A percentile compares a stretch with the other conserved stretches of the same genome.
These are phyloP conservation scores for Incumbomyces delicatus DNA, from an alignment of 2,329 filamentous ascomycete species.

Conservation along the genomic window DNA sequence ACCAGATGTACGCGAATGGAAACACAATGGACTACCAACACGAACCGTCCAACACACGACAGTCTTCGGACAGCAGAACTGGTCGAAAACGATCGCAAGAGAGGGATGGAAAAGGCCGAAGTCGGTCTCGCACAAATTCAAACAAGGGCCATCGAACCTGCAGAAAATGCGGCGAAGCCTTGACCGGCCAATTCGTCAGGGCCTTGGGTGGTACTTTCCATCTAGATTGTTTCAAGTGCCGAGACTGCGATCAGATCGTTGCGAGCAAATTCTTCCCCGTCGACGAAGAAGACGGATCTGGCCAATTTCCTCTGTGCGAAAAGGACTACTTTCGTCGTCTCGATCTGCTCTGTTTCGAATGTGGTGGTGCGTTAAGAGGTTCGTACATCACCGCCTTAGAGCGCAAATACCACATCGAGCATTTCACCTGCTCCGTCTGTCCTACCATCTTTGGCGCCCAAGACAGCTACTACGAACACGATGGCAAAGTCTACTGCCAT, in stretches of 20 bases:
- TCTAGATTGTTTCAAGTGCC: slow-evolving; percentile 94
- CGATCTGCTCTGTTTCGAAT: slow-evolving; percentile 82
- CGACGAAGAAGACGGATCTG: slow-evolving; percentile 72
- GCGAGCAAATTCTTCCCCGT: slow-evolving; percentile 98
- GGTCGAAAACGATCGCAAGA: slow-evolving; percentile 21
- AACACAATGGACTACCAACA: slow-evolving; percentile 15
- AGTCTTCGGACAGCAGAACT: slow-evolving; percentile 19
- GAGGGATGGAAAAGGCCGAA: slow-evolving; percentile 19
- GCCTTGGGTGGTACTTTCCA: slow-evolving; percentile 91
- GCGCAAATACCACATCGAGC: slow-evolving; percentile 96
- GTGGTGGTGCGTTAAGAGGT: slow-evolving; percentile 81
- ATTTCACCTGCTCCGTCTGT: slow-evolving; percentile 96
- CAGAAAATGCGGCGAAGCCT: slow-evolving; percentile 76
- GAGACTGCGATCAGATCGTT: slow-evolving; percentile 92
- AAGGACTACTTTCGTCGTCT: slow-evolving; percentile 94
- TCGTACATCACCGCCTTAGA: slow-evolving; percentile 98
- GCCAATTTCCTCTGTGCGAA: slow-evolving; percentile 90
- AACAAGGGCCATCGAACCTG: slow-evolving; percentile 44
- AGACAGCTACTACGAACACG: slow-evolving; percentile 98
- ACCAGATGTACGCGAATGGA: slow-evolving; percentile 10
- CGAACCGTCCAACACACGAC: slow-evolving; percentile 16
- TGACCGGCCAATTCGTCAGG: slow-evolving; percentile 93
- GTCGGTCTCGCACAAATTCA: slow-evolving; percentile 24
- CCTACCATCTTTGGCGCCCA: slow-evolving; percentile 96
- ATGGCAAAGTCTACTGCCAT: slow-evolving; percentile 92